phyloP scores from a whole-genome alignment of 176 grass and related monocot species.

The Ensete ventricosum region DNA sequence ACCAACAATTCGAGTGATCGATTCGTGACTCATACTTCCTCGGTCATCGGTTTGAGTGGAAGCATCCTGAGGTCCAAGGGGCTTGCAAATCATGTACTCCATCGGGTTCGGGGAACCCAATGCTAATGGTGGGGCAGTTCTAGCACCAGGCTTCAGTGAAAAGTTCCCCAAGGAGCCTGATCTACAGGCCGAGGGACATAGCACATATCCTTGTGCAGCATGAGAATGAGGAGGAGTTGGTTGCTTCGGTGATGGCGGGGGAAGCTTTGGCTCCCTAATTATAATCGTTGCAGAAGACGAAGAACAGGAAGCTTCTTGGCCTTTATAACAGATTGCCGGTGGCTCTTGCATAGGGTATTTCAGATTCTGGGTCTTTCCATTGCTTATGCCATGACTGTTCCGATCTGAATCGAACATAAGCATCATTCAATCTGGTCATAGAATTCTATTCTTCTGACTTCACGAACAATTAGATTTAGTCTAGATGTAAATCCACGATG shows the following conservation, averaged over 20 bases:
- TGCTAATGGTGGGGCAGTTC: slow-evolving; percentile 35
- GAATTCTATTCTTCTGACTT: not conserved
- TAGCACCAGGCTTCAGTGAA: slow-evolving; percentile 4
- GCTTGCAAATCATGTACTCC: slow-evolving; percentile 62
- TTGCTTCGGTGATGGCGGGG: not conserved
- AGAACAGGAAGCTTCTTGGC: slow-evolving; percentile 28
- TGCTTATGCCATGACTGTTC: slow-evolving; percentile 11
- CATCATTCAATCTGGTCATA: not conserved
- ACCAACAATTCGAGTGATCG: not conserved
- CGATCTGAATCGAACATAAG: slow-evolving; percentile 19
- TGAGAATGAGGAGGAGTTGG: not conserved
- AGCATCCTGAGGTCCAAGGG: slow-evolving; percentile 53
- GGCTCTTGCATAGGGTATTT: slow-evolving; percentile 20
- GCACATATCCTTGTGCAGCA: slow-evolving; percentile 4
- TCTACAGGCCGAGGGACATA: not conserved
- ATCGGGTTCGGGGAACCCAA: slow-evolving; percentile 45
- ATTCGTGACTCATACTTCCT: slow-evolving; percentile 18
- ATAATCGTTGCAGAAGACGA: slow-evolving; percentile 21
- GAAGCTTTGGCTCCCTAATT: slow-evolving; percentile 23
- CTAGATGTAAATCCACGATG: not conserved
- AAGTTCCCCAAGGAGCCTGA: slow-evolving; percentile 7
- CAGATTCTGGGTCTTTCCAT: slow-evolving; percentile 21
- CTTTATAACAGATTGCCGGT: slow-evolving; percentile 11
- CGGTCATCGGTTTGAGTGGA: slow-evolving; percentile 82
- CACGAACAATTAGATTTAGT: not conserved